Evolutionary conservation across 2,329 filamentous ascomycete species (phyloP), one percentile per base, ranked within the genome.

Genomic region (Alternaria brassicae): DNA sequence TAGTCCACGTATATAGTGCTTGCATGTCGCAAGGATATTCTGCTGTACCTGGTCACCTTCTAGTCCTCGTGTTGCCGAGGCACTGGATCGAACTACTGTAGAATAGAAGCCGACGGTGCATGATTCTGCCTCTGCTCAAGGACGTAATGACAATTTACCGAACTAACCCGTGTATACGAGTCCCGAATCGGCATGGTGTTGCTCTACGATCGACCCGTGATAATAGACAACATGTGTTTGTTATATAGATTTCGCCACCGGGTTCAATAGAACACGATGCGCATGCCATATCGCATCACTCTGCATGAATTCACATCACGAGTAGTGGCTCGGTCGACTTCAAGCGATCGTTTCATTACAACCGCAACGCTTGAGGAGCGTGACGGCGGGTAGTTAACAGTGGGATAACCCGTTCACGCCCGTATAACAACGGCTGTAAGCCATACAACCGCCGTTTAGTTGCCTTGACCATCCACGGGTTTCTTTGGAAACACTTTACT

Each of bases 21-120:
- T 82, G 74, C 80, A 81, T 6, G 80, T 81, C 2, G 80, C 80
- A 6, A 81, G 75, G n/a, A 82, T 74, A 36, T 76, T 72, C 56
- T 59, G 47, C 15, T 66, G 56, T 74, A 58, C 37, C 34, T 64
- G 48, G 13, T 62, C 44, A 19, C 60, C 61, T 36, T 68, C 61
- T n/a, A 68, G 50, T 1, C 65, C 64, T 36, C 17, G 4, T 21
- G 36, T 37, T 32, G 48, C 39, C 49, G 45, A 53, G 32, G 12
- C 30, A 34, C 10, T 15, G 15, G 40, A 15, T 21, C 23, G 9
- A 27, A 8, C 52, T 41, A n/a, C n/a, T n/a, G n/a, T n/a, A 41
- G 37, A 9, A 10, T 28, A 6, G 32, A 48, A 47, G 25, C 28
- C 39, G 48, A 41, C 19, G 12, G 40, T 32, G 53, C 49, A 21